Conservation (phyloP, 805 yeast species). For the Grigorovia humatica region DNA sequence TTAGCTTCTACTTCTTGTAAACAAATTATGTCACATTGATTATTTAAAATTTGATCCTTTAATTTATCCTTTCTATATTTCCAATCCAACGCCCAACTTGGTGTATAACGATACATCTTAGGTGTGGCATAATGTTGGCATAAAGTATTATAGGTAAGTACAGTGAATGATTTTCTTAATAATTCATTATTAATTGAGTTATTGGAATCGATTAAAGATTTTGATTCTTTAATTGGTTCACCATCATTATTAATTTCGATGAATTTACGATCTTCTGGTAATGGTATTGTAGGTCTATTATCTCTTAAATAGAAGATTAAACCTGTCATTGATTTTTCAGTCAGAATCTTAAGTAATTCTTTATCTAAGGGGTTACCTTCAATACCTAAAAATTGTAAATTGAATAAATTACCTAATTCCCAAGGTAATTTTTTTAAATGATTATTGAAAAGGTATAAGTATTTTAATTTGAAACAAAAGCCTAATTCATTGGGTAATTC, state of each 20-base stretch:
- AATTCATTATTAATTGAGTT: slow-evolving; percentile 15
- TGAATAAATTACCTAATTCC: slow-evolving; percentile 78
- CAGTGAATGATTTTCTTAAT: slow-evolving; percentile 44
- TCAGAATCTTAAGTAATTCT: slow-evolving; percentile 51
- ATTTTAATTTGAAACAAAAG: slow-evolving; percentile 65
- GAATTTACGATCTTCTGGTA: slow-evolving; percentile 77
- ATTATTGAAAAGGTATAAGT: slow-evolving; percentile 82
- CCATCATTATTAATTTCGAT: slow-evolving; percentile 69
- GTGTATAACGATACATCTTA: slow-evolving; percentile 85
- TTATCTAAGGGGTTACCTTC: slow-evolving; percentile 85
- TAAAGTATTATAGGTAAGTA: slow-evolving; percentile 80
- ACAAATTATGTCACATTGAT: slow-evolving; percentile 70
- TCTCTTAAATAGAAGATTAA: slow-evolving; percentile 76
- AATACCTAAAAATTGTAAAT: slow-evolving; percentile 77
- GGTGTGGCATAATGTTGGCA: slow-evolving; percentile 95
- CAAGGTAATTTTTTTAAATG: slow-evolving; percentile 63
- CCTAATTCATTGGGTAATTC: slow-evolving; percentile 82
- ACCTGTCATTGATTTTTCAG: slow-evolving; percentile 78
- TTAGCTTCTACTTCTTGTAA: slow-evolving; percentile 91
- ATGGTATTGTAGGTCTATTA: slow-evolving; percentile 53
- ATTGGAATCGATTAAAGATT: slow-evolving; percentile 10
- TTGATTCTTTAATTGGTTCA: slow-evolving; percentile 32
- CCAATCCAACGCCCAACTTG: slow-evolving; percentile 96
- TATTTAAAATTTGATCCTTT: slow-evolving; percentile 57
- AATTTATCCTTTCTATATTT: slow-evolving; percentile 72